Base-by-base conservation (phyloP, 2,329 filamentous ascomycete species). In the Penicillium sp. region DNA sequence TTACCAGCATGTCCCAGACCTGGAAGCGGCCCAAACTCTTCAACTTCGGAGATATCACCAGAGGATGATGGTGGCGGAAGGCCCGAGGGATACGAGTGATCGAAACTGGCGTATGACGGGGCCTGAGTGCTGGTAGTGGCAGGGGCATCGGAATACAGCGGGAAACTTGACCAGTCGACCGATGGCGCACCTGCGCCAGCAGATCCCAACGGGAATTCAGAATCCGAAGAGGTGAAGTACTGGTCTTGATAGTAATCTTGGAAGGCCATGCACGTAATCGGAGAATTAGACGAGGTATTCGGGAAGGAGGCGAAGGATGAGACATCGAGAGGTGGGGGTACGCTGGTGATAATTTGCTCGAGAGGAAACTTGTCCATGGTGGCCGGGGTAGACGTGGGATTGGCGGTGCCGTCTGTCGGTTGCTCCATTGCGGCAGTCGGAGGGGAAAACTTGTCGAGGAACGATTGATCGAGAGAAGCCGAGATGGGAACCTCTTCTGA, bases 131-230 rank as follows among this genome's bases (percentile, higher is more conserved):
- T 76, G 11, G 72, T 70, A 3, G 75, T 59, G 15, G 73, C 64
- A 29, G 72, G 67, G 11, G 71, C 64, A 26, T 72, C 72, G 20
- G 73, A 70, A 40, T 75, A 72, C 14, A 79, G 60, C 37, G 77
- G 77, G 58, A 79, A 75, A 31, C 73, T 77, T 4, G 77, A 77
- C 79, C 78, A 81, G 63, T 81, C 78, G 23, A 79, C 73, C 4
- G 75, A 69, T 5, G 77, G 75, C 18, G 73, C 73, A 37, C 67
- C 74, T 53, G 77, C 66, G 18, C 68, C 72, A 33, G 75, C 68
- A 35, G 75, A 73, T 26, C 70, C 67, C 15, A 75, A 54, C 4
- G 75, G 67, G 41, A 70, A 27, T 6, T 80, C 78, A 40, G 69
- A 67, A 47, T 80, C 77, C 1, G 76, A 73, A 0, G 77, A 73